phyloP scores from a whole-genome alignment of 169 alveolate species.

The Theileria parva region DNA sequence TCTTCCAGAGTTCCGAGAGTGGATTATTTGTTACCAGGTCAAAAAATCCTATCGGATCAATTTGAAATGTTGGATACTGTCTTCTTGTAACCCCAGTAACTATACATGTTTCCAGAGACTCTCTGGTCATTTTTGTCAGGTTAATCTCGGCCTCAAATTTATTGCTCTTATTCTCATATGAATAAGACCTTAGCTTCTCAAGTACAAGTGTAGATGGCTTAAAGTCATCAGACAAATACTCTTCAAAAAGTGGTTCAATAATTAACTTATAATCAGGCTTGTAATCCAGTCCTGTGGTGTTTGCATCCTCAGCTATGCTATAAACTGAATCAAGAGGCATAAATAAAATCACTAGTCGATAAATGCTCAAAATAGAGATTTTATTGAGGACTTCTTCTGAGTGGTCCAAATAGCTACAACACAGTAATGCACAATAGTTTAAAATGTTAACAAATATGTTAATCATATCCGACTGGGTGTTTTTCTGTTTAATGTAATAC shows the following conservation, averaged over 20 bases:
- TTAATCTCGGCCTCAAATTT: background rate
- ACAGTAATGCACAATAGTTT: conserved; percentile 19
- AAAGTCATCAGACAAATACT: conserved; percentile 25
- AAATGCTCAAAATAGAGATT: conserved; percentile 1
- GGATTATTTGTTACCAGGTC: background rate
- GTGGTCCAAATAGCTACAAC: conserved; percentile 39
- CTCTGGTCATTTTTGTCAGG: background rate
- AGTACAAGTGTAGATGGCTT: conserved; percentile 25
- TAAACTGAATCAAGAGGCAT: conserved; percentile 26
- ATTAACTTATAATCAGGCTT: background rate
- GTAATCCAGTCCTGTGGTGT: background rate
- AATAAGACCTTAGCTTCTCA: background rate
- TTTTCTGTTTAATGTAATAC: background rate
- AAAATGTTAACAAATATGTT: conserved; percentile 14
- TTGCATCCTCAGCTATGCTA: background rate
- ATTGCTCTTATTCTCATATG: conserved; percentile 1
- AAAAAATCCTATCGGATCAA: background rate
- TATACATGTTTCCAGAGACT: background rate
- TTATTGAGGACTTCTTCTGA: conserved; percentile 7
- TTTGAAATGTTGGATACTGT: conserved; percentile 16
- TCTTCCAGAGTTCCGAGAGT: conserved; percentile 21
- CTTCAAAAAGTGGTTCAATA: background rate
- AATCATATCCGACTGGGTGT: background rate
- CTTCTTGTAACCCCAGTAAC: conserved; percentile 20
- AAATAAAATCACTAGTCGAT: conserved; percentile 4